Evolutionary conservation across 2,329 filamentous ascomycete genomes (phyloP).

Genomic region (Aspergillus sp.): DNA sequence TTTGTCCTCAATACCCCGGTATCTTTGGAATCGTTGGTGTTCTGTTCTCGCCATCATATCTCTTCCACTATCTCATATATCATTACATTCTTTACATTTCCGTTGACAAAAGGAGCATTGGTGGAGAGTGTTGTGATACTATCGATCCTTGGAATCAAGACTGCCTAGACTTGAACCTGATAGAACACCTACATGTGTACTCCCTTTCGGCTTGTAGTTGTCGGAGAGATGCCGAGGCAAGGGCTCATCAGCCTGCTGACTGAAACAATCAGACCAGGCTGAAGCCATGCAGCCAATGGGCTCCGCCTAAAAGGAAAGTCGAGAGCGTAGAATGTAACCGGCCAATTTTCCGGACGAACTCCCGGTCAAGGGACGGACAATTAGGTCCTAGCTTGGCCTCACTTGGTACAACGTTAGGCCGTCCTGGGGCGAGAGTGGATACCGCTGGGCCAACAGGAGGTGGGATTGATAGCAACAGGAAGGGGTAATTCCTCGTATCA

Average conservation of each 20-base stretch:
- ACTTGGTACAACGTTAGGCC: neutral
- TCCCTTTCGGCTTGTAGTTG: neutral
- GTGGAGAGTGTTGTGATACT: slow-evolving; percentile 1
- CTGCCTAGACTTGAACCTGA: neutral
- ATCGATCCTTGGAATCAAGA: neutral
- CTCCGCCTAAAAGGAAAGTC: neutral
- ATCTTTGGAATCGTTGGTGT: neutral
- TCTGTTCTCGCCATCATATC: neutral
- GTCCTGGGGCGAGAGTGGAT: slow-evolving; percentile 10
- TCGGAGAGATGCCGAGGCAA: neutral
- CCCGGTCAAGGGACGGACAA: slow-evolving; percentile 5
- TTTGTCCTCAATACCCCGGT: slow-evolving; percentile 15
- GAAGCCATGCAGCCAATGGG: neutral
- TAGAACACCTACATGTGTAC: no score
- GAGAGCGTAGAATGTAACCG: neutral
- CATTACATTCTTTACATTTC: neutral
- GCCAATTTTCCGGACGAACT: slow-evolving; percentile 2
- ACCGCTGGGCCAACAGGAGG: slow-evolving; percentile 10
- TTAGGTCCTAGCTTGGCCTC: slow-evolving; percentile 1
- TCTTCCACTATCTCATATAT: neutral
- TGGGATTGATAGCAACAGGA: slow-evolving; percentile 6
- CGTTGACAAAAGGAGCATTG: neutral
- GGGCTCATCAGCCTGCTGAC: neutral
- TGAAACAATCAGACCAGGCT: neutral
- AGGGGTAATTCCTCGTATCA: slow-evolving; percentile 23